Conservation (phyloP, 257 asterid species). For the Solanum virginianum region DNA sequence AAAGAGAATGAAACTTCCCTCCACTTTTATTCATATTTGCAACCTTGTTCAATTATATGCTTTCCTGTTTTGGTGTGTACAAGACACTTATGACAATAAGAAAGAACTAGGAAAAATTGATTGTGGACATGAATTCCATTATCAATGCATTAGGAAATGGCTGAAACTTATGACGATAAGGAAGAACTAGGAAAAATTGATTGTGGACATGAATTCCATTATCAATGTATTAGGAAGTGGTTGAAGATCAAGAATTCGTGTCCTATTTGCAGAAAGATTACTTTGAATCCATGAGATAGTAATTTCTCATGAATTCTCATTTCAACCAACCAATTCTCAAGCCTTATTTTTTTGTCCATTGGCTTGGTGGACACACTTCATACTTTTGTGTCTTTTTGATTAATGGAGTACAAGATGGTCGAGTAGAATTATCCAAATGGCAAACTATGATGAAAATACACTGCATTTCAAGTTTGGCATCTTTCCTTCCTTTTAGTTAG, state of each 20-base stretch:
- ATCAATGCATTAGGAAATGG: neutral
- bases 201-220: neutral
- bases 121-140: neutral
- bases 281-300: neutral
- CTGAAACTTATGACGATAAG: neutral
- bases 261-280: neutral
- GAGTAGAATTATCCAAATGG: neutral
- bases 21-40: neutral
- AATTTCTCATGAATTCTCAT: neutral
- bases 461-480: neutral
- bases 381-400: neutral
- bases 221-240: neutral
- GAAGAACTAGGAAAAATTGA: neutral
- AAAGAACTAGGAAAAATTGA: neutral
- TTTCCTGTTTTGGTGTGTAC: neutral
- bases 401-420: neutral
- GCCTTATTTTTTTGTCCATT: neutral
- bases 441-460: neutral
- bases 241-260: neutral
- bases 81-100: neutral
- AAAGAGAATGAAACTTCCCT: neutral
- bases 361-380: neutral
- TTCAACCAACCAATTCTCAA: neutral
- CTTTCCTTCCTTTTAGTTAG: neutral
- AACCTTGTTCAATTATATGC: neutral